Base-by-base conservation (phyloP, 2,329 filamentous ascomycete species). In the Fusarium aywerte region DNA sequence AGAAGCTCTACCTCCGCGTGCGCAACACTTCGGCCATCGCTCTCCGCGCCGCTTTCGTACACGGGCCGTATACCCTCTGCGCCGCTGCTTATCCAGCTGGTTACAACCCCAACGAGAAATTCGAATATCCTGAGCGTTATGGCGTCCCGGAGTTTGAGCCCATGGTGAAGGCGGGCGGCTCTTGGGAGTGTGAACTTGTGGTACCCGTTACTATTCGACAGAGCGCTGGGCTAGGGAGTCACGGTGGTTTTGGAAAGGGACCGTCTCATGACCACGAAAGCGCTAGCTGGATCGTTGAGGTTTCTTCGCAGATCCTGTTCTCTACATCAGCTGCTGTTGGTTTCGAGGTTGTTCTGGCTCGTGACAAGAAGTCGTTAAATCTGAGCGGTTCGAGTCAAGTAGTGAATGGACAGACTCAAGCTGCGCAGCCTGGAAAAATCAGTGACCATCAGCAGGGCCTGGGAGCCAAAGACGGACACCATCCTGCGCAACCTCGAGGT, bases 281-380 rank as follows among this genome's bases (percentile, higher is more conserved):
- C 63, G 88, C 91, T 53, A 91, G 89, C 21, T 99, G 96, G 96
- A 84, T 97, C 53, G 87, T 99, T 43, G 96, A 99, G 79, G 87
- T 99, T 42, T 83, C 92, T 35, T 97, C 93, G 16, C 96, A 99
- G 79, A 92, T 98, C 65, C 88, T 99, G 45, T 99, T 99, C 77
- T 98, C 96, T 4, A 89, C 87, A 27, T 93, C 92, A 31, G 96
- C 94, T 2, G 90, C 90, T 13, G 95, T 98, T 4, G 89, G 90
- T 69, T 99, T 92, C 76, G 96, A 99, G 77, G 78, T 99, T 23
- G 79, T 97, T 33, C 84, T 99, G 31, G 92, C 92, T 27, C 87
- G 95, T 54, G 95, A 99, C 76, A 88, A 93, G 75, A 92, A 92
- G 75, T 96, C 92, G 39, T 78, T 97, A 43, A 90, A 88, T 58